Percentiles rank a stretch among this genome's conserved stretches.
Evolutionary conservation across 179 eudicot species (phyloP).

Genomic region (Spinacia oleracea): DNA sequence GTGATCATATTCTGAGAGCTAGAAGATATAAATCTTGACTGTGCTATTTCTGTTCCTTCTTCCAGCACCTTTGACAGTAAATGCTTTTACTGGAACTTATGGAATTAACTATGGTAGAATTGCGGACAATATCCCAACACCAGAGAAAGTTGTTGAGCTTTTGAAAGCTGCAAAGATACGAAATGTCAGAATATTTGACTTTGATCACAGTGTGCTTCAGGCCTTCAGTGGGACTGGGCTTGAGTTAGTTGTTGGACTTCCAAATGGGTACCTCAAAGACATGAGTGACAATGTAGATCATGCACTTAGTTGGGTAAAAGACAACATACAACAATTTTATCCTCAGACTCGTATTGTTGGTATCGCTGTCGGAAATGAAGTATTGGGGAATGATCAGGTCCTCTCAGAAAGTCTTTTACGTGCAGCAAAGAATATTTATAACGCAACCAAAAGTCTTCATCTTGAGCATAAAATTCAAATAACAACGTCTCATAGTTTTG

Average conservation of each 20-base stretch:
- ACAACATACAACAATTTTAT: conserved; percentile 62
- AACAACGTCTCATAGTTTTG: conserved; percentile 73
- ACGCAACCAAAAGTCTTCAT: conserved; percentile 67
- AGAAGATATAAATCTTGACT: conserved; percentile 13
- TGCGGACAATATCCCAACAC: conserved; percentile 84
- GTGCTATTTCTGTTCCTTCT: conserved; percentile 18
- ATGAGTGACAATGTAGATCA: conserved; percentile 71
- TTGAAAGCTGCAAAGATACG: conserved; percentile 73
- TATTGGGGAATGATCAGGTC: conserved; percentile 58
- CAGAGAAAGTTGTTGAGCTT: conserved; percentile 72
- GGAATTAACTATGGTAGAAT: conserved; percentile 93
- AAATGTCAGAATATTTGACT: conserved; percentile 83
- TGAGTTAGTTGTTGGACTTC: conserved; percentile 85
- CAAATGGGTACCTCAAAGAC: conserved; percentile 60
- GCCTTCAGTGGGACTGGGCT: conserved; percentile 90
- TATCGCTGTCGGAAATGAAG: conserved; percentile 90
- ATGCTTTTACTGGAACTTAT: conserved; percentile 86
- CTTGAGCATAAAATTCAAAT: conserved; percentile 58
- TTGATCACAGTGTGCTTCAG: conserved; percentile 71
- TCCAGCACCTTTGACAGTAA: conserved; percentile 37
- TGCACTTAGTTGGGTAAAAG: conserved; percentile 82
- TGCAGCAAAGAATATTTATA: conserved; percentile 74
- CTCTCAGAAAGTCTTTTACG: conserved; percentile 57
- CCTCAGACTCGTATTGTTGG: conserved; percentile 82
- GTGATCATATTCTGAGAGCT: not conserved